phyloP scores from a whole-genome alignment of 306 rosid species.

The Oemleria cerasiformis region DNA sequence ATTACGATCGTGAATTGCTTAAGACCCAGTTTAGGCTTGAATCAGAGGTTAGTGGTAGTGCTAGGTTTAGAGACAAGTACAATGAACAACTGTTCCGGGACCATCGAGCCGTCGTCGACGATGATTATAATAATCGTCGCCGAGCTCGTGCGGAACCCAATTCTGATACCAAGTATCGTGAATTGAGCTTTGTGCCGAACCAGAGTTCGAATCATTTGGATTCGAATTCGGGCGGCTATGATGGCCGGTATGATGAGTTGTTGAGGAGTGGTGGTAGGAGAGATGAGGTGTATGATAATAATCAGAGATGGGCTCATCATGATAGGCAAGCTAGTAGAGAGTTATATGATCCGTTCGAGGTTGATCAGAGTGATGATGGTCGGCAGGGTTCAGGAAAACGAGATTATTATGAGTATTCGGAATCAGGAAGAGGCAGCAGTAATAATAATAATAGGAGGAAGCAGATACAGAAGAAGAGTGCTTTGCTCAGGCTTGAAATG shows the following conservation, averaged over 20 bases:
- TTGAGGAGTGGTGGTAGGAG: constrained; percentile 25
- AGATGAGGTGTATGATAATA: constrained; percentile 22
- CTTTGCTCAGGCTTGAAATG: constrained; percentile 71
- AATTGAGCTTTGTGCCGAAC: constrained; percentile 15
- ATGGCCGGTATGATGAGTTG: constrained; percentile 20
- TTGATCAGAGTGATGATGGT: constrained; percentile 28
- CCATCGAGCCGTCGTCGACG: not conserved
- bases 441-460: constrained; percentile 51
- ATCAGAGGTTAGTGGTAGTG: constrained; percentile 19
- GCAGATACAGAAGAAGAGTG: constrained; percentile 91
- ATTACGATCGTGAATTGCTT: constrained; percentile 36
- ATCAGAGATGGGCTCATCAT: constrained; percentile 33
- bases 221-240: constrained; percentile 19
- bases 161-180: constrained; percentile 13
- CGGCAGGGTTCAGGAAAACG: constrained; percentile 31
- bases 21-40: constrained; percentile 36
- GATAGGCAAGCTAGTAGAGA: constrained; percentile 50
- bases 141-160: not conserved
- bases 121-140: constrained; percentile 1
- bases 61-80: constrained; percentile 34
- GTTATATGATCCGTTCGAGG: constrained; percentile 37
- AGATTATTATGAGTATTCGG: constrained; percentile 44
- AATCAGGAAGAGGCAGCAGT: constrained; percentile 36
- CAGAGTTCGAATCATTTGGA: constrained; percentile 13
- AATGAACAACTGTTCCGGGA: constrained; percentile 13